phyloP scores from a whole-genome alignment of 1,284 basidiomycete genomes.

The Boletus holoroseus region DNA sequence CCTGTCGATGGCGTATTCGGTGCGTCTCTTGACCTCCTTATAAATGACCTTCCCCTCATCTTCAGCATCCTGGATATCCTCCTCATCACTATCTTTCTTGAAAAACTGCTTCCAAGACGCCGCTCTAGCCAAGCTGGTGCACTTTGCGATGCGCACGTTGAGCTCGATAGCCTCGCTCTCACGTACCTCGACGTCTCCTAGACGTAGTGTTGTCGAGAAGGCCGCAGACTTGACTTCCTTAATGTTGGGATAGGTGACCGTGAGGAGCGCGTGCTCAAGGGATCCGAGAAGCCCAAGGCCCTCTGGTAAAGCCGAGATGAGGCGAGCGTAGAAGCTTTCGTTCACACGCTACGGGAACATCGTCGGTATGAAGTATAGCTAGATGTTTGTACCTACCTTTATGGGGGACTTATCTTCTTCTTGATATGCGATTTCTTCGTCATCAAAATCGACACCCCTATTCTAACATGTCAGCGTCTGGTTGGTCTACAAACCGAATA shows the following conservation, averaged over 20 bases:
- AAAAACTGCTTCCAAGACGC: slow-evolving; percentile 82
- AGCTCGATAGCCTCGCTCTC: slow-evolving; percentile 72
- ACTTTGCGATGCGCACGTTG: slow-evolving; percentile 76
- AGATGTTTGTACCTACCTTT: slow-evolving; percentile 48
- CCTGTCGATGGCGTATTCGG: slow-evolving; percentile 53
- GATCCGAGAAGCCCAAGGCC: slow-evolving; percentile 58
- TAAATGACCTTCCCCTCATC: slow-evolving; percentile 39
- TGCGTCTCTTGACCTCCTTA: slow-evolving; percentile 52
- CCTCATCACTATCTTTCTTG: slow-evolving; percentile 21
- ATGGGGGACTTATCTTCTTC: slow-evolving; percentile 65
- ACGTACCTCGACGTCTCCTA: slow-evolving; percentile 67
- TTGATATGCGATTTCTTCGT: slow-evolving; percentile 56
- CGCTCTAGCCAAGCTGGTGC: slow-evolving; percentile 68
- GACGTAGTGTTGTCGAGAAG: slow-evolving; percentile 56
- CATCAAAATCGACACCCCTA: slow-evolving; percentile 84
- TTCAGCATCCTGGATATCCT: slow-evolving; percentile 31
- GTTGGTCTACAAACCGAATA: neutral
- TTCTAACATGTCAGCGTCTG: slow-evolving; percentile 9
- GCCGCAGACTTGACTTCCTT: slow-evolving; percentile 66
- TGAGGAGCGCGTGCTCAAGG: slow-evolving; percentile 64
- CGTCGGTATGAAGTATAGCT: slow-evolving; percentile 3
- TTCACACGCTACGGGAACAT: slow-evolving; percentile 53
- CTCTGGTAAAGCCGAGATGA: slow-evolving; percentile 42
- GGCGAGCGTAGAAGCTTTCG: slow-evolving; percentile 67
- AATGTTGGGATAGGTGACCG: slow-evolving; percentile 64